These are phyloP conservation scores for Fibroporia radiculosa DNA, from an alignment of 768 basidiomycete genomes.

Conservation along the genomic window DNA sequence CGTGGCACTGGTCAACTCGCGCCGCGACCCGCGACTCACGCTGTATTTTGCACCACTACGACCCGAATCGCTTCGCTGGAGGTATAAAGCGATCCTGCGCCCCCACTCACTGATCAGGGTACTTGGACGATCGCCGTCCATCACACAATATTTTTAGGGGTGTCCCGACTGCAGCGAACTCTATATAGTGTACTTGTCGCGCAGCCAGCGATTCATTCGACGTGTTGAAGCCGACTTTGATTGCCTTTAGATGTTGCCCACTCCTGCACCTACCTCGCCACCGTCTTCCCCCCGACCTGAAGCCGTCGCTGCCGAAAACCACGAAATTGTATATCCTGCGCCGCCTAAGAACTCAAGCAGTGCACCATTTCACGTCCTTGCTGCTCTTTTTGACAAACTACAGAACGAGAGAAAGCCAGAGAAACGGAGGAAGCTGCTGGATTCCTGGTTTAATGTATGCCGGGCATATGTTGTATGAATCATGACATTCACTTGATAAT, in stretches of 20 bases:
- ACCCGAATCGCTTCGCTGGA: no score
- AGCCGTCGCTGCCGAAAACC: conserved; percentile 14
- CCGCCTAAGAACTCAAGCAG: conserved; percentile 63
- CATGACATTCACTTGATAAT: no score
- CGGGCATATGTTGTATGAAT: background rate
- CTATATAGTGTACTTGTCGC: no score
- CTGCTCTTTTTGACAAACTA: conserved; percentile 68
- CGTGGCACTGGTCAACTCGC: no score
- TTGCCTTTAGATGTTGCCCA: conserved; percentile 30
- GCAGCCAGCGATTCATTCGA: background rate
- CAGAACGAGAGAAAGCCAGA: conserved; percentile 69
- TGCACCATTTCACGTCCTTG: conserved; percentile 62
- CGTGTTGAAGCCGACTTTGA: background rate
- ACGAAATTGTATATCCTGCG: conserved; percentile 30
- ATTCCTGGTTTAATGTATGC: conserved; percentile 75
- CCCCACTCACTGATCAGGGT: no score
- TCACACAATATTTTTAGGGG: no score
- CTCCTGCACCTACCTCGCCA: conserved; percentile 57
- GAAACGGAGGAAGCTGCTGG: conserved; percentile 60
- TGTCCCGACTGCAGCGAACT: no score
- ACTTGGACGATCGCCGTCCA: no score
- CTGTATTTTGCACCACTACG: no score
- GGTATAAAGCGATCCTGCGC: no score
- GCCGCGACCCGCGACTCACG: no score
- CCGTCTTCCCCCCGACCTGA: conserved; percentile 35